These are phyloP conservation scores for Amanita rubescens DNA, from an alignment of 768 basidiomycete species.

Conservation along the genomic window DNA sequence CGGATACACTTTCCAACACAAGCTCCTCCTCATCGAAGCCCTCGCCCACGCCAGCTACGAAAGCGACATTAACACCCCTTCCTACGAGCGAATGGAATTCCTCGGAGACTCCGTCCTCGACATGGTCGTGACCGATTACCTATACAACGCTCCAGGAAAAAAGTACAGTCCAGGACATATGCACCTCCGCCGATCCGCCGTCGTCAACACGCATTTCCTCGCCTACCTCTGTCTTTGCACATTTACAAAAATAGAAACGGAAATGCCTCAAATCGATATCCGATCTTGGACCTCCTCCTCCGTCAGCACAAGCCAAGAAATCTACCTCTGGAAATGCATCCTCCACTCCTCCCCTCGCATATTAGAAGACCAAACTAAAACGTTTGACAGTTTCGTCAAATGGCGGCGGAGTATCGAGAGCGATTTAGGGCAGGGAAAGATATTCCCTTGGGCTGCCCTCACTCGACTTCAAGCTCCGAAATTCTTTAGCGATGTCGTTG, in stretches of 20 bases:
- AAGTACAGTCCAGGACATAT: conserved; percentile 63
- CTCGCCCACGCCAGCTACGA: conserved; percentile 69
- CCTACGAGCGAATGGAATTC: conserved; percentile 77
- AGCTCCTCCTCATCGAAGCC: conserved; percentile 62
- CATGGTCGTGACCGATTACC: conserved; percentile 63
- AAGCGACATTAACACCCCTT: conserved; percentile 47
- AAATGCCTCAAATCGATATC: conserved; percentile 51
- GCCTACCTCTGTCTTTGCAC: conserved; percentile 56
- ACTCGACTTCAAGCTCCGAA: conserved; percentile 74
- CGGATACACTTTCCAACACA: conserved; percentile 56
- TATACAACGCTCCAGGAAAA: conserved; percentile 61
- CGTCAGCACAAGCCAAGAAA: no score
- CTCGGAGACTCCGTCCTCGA: conserved; percentile 71
- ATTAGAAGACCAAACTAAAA: conserved; percentile 55
- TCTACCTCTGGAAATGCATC: conserved; percentile 62
- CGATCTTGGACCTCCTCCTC: no score
- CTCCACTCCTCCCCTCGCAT: conserved; percentile 59
- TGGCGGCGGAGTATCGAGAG: conserved; percentile 41
- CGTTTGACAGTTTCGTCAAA: conserved; percentile 44
- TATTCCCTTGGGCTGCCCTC: conserved; percentile 71
- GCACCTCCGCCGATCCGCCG: conserved; percentile 55
- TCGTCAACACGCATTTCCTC: conserved; percentile 70
- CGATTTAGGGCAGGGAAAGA: conserved; percentile 31
- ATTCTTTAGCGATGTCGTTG: conserved; percentile 73
- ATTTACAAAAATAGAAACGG: conserved; percentile 31